Conservation (phyloP, 2,329 filamentous ascomycete species). For the Aureobasidium mangrovei region DNA sequence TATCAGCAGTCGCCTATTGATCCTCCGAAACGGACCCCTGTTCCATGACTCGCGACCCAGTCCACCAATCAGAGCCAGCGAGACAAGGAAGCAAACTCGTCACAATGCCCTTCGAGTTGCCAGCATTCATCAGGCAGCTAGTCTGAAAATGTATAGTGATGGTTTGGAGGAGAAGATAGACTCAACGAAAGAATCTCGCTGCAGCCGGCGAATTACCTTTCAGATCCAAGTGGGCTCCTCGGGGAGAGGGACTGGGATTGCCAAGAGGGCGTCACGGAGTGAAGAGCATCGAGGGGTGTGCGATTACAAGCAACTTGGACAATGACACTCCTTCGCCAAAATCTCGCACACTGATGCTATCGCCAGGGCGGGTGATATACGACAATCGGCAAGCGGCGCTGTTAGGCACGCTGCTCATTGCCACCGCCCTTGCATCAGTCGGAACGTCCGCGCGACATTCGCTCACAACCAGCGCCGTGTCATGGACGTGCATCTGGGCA, state of each 20-base stretch:
- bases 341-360: conserved; percentile 1
- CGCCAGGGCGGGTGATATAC: conserved; percentile 4
- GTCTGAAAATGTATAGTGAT: too few species aligned
- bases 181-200: too few species aligned
- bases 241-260: background rate
- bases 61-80: background rate
- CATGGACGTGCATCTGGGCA: conserved; percentile 35
- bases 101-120: background rate
- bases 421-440: conserved; percentile 28
- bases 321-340: background rate
- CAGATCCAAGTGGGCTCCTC: too few species aligned
- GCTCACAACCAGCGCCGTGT: conserved; percentile 34
- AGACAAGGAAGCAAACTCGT: background rate
- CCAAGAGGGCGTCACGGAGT: conserved; percentile 5
- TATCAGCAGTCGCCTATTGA: conserved; percentile 4
- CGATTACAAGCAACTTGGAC: background rate
- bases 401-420: conserved; percentile 23
- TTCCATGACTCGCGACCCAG: background rate
- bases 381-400: conserved; percentile 12
- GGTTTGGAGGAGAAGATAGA: too few species aligned
- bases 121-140: too few species aligned
- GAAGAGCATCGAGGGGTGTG: background rate
- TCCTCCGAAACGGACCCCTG: background rate
- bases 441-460: conserved; percentile 32
- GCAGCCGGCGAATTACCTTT: too few species aligned